phyloP scores from a whole-genome alignment of 1,284 basidiomycete genomes.

The Leccinum brunneo-olivaceum region DNA sequence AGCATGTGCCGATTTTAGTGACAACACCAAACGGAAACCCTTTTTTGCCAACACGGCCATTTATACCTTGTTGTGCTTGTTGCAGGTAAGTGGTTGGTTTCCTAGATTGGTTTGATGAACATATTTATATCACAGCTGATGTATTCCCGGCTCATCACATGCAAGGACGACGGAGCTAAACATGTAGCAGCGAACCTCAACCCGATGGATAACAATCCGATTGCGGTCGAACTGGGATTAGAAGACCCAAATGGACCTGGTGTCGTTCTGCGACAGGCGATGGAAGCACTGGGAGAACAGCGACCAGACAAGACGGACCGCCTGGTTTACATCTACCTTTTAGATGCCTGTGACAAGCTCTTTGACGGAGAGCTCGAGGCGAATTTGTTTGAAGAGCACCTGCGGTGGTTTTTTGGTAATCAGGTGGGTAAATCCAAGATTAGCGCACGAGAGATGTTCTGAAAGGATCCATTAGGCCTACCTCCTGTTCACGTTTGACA shows the following conservation, averaged over 20 bases:
- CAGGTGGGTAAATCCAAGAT: conserved; percentile 52
- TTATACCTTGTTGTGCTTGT: conserved; percentile 81
- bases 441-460: not conserved
- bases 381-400: conserved; percentile 86
- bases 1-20: conserved; percentile 26
- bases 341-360: conserved; percentile 89
- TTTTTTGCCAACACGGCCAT: conserved; percentile 94
- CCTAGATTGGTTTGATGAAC: conserved; percentile 3
- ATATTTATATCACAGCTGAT: conserved; percentile 53
- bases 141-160: conserved; percentile 82
- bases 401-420: conserved; percentile 94
- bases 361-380: conserved; percentile 93
- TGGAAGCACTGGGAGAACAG: conserved; percentile 40
- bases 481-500: conserved; percentile 87
- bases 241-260: conserved; percentile 73
- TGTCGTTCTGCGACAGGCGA: conserved; percentile 56
- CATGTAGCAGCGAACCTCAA: conserved; percentile 55
- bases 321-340: conserved; percentile 81
- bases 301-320: conserved; percentile 38
- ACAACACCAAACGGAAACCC: conserved; percentile 34
- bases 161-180: conserved; percentile 74
- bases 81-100: conserved; percentile 56
- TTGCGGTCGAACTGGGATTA: conserved; percentile 66
- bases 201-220: conserved; percentile 58
- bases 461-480: conserved; percentile 53